A percentile compares a stretch with the other conserved stretches of the same genome.
Evolutionary conservation across 2,329 filamentous ascomycete species (phyloP).

Genomic region (Epichloe glyceriae): DNA sequence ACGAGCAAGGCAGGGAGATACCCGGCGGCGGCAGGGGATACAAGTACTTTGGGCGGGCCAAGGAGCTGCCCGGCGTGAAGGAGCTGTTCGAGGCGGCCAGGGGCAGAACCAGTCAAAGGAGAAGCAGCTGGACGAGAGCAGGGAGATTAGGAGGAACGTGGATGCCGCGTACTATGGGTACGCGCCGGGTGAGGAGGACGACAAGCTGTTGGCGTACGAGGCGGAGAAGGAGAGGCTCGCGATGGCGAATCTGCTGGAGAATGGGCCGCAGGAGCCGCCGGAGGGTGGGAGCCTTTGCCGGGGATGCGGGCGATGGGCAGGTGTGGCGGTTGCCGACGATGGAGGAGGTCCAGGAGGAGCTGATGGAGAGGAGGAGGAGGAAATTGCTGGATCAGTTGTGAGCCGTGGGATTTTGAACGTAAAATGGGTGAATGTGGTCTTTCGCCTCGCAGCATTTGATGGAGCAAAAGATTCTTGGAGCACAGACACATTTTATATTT

Average conservation of each 20-base stretch:
- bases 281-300: conserved; percentile 72
- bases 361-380: conserved; percentile 73
- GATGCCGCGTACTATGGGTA: conserved; percentile 96
- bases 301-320: conserved; percentile 71
- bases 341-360: conserved; percentile 87
- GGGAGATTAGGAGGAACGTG: conserved; percentile 61
- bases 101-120: conserved; percentile 46
- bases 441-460: not conserved
- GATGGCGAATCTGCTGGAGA: conserved; percentile 50
- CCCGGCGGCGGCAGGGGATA: conserved; percentile 75
- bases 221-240: conserved; percentile 72
- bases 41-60: conserved; percentile 82
- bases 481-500: not conserved
- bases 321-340: conserved; percentile 73
- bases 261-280: conserved; percentile 42
- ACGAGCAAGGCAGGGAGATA: conserved; percentile 61
- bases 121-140: conserved; percentile 53
- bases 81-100: conserved; percentile 81
- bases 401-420: not conserved
- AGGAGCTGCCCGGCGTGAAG: conserved; percentile 86
- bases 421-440: not conserved
- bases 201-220: conserved; percentile 68
- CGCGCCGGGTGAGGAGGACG: conserved; percentile 83
- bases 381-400: conserved; percentile 72
- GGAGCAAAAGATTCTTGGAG: not conserved